Evolutionary conservation across 1,284 basidiomycete species (phyloP), one percentile per base, ranked within the genome.

Genomic region (Rhodotorula sp.): DNA sequence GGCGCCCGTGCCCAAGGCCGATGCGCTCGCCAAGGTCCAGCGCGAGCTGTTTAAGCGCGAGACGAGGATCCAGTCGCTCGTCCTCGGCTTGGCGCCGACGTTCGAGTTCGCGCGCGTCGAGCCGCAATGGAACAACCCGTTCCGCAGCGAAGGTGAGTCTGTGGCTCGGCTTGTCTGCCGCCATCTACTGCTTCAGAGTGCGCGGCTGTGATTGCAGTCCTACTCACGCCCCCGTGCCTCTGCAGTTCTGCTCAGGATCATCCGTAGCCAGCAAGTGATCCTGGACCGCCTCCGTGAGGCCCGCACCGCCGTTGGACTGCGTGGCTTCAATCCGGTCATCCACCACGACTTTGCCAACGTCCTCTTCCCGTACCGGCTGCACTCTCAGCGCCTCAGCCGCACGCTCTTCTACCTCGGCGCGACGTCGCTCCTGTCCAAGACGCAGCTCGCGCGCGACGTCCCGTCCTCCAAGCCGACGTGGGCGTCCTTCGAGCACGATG

Each of bases 361-460:
- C 23, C 68, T 74, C 42, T 74, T 67, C 54, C 73, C 73, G 25
- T 74, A 72, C 61, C 70, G 73, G 19, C 45, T 74, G 7, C 73
- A 74, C 48, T 74, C 73, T 7, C 73, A 74, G 27, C 67, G 71
- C 2, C 68, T 74, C 45, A 60, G 65, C 0, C 67, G 73, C 12
- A 72, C 67, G 10, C 67, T 74, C 21, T 74, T 74, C 62, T 72
- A 66, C 66, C 68, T 74, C 52, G 64, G 60, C 12, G 67, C 67
- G 3, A 74, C 73, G 0, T 69, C 67, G 12, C 61, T 72, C 16
- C 60, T 72, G n/a, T 56, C 62, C 16, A 74, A 74, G 45, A 72
- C 66, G 7, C 70, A 67, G 50, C 66, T 74, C 61, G 67, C 67
- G 19, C 70, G 71, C 25, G 73, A 74, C 56, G 70, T 72, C 0